These are phyloP conservation scores for Heliamphora pulchella DNA, from an alignment of 179 eudicot genomes.

Conservation along the genomic window DNA sequence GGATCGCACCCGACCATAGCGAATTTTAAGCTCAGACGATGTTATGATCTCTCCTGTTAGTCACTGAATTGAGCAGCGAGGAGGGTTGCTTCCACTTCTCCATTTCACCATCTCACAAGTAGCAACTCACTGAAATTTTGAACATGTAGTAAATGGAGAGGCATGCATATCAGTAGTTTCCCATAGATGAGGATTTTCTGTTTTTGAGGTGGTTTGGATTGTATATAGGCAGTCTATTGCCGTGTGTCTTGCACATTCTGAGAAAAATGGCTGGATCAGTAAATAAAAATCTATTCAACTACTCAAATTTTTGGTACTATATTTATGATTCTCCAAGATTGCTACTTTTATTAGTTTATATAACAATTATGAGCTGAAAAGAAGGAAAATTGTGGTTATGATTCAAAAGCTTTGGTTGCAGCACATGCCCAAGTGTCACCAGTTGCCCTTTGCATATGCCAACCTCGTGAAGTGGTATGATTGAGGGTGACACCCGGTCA, in stretches of 20 bases:
- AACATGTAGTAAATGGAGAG: neutral
- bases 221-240: neutral
- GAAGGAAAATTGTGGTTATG: neutral
- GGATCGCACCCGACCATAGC: neutral
- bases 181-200: neutral
- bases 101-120: neutral
- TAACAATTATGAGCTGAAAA: neutral
- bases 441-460: no score
- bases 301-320: no score
- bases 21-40: constrained; percentile 15
- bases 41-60: neutral
- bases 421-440: no score
- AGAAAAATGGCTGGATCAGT: neutral
- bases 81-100: neutral
- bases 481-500: neutral
- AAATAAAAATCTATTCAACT: neutral
- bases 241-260: neutral
- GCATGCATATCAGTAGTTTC: neutral
- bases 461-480: no score
- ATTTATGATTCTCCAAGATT: neutral
- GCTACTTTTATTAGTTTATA: no score
- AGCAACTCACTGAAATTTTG: neutral
- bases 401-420: neutral
- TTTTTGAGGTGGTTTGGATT: neutral
- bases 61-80: no score